Conservation (phyloP, 2,329 filamentous ascomycete genomes). For the Macroventuria anomochaeta region DNA sequence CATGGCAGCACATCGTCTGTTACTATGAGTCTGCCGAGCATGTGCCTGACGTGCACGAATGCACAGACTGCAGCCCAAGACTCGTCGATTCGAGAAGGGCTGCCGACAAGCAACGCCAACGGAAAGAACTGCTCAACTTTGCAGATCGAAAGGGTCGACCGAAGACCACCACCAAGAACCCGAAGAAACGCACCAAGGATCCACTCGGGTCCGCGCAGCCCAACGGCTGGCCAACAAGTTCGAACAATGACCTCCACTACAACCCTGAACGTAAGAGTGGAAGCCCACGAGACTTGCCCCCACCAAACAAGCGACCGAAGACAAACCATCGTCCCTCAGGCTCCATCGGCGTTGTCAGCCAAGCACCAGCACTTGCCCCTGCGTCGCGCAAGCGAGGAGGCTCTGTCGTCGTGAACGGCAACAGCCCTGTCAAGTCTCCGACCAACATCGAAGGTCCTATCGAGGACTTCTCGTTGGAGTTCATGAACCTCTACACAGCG, state of each 20-base stretch:
- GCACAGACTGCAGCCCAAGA: constrained; percentile 85
- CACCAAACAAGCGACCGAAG: constrained; percentile 79
- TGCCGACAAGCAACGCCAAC: constrained; percentile 71
- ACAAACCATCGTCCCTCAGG: constrained; percentile 79
- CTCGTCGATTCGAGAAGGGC: constrained; percentile 76
- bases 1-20: constrained; percentile 98
- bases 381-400: constrained; percentile 66
- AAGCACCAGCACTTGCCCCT: constrained; percentile 69
- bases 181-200: constrained; percentile 88
- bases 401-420: constrained; percentile 65
- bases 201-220: constrained; percentile 62
- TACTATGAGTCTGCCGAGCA: constrained; percentile 81
- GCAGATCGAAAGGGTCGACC: constrained; percentile 69
- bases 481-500: constrained; percentile 75
- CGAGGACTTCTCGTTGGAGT: constrained; percentile 76
- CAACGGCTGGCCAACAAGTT: constrained; percentile 68
- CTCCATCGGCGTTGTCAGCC: constrained; percentile 73
- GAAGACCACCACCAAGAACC: constrained; percentile 80
- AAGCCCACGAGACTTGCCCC: constrained; percentile 61
- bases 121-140: constrained; percentile 64
- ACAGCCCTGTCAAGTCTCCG: constrained; percentile 79
- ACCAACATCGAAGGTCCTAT: constrained; percentile 69
- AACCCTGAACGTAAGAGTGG: constrained; percentile 56
- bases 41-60: constrained; percentile 80
- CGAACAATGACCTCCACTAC: constrained; percentile 63